phyloP scores from a whole-genome alignment of 176 grass and related monocot genomes.

The Triticum timopheevii region DNA sequence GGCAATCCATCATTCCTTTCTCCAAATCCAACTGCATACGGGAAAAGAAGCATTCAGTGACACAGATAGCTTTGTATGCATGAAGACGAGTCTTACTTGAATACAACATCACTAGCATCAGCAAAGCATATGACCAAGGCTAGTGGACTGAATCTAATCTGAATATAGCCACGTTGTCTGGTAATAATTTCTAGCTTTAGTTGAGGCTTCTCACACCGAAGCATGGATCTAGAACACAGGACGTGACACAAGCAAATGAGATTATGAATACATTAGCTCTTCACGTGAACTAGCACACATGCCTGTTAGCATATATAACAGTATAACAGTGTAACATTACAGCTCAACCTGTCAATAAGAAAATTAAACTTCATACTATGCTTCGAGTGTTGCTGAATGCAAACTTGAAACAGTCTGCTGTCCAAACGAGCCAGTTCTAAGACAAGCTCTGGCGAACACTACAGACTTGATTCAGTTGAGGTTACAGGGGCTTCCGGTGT shows the following conservation, averaged over 20 bases:
- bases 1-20: constrained; percentile 98
- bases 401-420: not conserved
- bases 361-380: not conserved
- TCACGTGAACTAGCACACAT: not conserved
- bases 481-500: not conserved
- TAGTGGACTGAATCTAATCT: not conserved
- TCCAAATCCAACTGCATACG: constrained; percentile 87
- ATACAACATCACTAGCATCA: not conserved
- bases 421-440: not conserved
- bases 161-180: constrained; percentile 12
- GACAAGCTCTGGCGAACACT: not conserved
- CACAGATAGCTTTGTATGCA: not conserved
- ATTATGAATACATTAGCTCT: not conserved
- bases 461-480: not conserved
- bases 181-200: not conserved
- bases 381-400: not conserved
- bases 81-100: not conserved
- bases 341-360: not conserved
- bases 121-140: not conserved
- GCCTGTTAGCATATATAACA: not conserved
- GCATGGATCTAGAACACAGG: not conserved
- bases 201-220: not conserved
- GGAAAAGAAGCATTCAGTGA: constrained; percentile 16
- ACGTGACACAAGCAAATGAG: not conserved
- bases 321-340: too few species aligned